Conservation (phyloP, 352 stramenopile species). For the Aphanomyces astaci region DNA sequence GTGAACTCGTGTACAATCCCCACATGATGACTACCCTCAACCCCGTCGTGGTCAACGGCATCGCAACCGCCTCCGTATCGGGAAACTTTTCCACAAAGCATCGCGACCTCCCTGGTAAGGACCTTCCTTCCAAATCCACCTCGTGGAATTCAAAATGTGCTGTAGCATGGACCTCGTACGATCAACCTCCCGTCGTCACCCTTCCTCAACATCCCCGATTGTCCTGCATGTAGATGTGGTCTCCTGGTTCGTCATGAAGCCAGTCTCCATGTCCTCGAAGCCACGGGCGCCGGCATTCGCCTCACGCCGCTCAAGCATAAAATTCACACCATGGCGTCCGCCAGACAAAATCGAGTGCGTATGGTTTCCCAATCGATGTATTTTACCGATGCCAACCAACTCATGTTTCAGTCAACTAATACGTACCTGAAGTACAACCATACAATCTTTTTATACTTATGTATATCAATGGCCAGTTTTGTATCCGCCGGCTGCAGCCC, state of each 20-base stretch:
- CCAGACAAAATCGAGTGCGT: neutral
- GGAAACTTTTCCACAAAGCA: constrained; percentile 14
- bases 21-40: constrained; percentile 19
- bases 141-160: no score
- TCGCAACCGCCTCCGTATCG: neutral
- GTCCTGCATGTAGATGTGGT: neutral
- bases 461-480: neutral
- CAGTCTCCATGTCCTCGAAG: neutral
- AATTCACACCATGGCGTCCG: neutral
- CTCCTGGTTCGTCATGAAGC: neutral
- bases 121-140: neutral
- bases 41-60: constrained; percentile 3
- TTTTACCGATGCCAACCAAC: no score
- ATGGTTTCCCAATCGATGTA: neutral
- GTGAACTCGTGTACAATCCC: constrained; percentile 9
- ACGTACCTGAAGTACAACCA: no score
- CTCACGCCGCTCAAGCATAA: neutral
- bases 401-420: no score
- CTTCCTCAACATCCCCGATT: no score
- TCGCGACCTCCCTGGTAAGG: constrained; percentile 8
- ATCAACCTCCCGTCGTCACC: neutral
- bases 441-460: no score
- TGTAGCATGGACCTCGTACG: constrained; percentile 21
- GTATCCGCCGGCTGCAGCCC: neutral
- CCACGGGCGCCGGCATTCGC: neutral